A percentile compares a stretch with the other conserved stretches of the same genome.
Evolutionary conservation across 2,329 filamentous ascomycete species (phyloP).

Genomic region (Fusarium sp.): DNA sequence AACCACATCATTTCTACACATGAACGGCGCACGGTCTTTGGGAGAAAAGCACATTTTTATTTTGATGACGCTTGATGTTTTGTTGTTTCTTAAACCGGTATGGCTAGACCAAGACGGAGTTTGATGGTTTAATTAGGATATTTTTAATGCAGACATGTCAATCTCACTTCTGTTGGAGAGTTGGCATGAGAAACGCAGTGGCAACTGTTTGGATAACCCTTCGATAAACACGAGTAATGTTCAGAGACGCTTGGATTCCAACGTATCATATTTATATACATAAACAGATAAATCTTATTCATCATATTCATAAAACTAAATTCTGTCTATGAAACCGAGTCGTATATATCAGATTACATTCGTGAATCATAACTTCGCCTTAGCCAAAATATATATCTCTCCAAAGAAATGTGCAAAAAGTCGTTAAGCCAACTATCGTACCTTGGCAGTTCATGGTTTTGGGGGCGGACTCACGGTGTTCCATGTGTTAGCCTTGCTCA

Average conservation of each 20-base stretch:
- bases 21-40: constrained; percentile 19
- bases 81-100: constrained; percentile 22
- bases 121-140: constrained; percentile 20
- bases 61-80: constrained; percentile 30
- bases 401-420: not conserved
- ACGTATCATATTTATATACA: constrained; percentile 13
- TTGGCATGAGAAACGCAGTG: not conserved
- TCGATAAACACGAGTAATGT: not conserved
- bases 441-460: constrained; percentile 27
- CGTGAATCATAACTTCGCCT: constrained; percentile 30
- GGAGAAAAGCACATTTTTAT: constrained; percentile 25
- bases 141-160: constrained; percentile 17
- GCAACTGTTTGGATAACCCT: constrained; percentile 1
- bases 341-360: constrained; percentile 33
- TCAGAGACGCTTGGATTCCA: constrained; percentile 17
- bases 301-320: constrained; percentile 14
- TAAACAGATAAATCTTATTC: constrained; percentile 16
- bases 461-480: constrained; percentile 55
- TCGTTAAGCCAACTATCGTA: not conserved
- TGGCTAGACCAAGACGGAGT: constrained; percentile 37
- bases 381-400: constrained; percentile 5
- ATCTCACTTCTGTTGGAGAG: not conserved
- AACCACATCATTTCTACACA: constrained; percentile 2
- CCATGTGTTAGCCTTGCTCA: constrained; percentile 68
- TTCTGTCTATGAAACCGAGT: constrained; percentile 23